Base-by-base conservation (phyloP, 345 rosid species). In the Noccaea bulbosa region DNA sequence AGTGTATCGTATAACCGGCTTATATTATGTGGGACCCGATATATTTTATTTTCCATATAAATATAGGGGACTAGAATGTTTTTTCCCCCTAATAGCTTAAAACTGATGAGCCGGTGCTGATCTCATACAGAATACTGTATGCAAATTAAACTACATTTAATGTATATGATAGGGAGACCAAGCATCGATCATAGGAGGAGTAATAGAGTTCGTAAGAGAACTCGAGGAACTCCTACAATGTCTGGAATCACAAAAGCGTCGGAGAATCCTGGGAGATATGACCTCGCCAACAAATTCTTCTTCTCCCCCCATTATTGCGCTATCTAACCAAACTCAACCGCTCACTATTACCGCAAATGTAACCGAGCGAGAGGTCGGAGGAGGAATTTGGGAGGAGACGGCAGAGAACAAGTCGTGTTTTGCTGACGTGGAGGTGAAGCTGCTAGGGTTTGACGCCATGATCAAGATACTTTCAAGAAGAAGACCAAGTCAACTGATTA, bases 121-220 rank as follows among this genome's bases (percentile, higher is more conserved):
- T 20, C 22, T 20, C 22, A 20, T 20, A n/a, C n/a, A n/a, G n/a
- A n/a, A n/a, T n/a, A 20, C 22, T 20, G 1, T 20, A 20, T 20
- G 22, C 22, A 20, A 52, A 66, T 30, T 27, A 66, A 12, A n/a
- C 5, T 7, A 7, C 22, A 22, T 11, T 7, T 6, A 1, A 60
- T 62, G 53, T 62, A 39, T 9, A 8, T 33, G 3, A 27, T 71
- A 89, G 96, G 96, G 96, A 74, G 99, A 94, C 75, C 99, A 91
- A 84, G 98, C 99, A 2, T 94, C 98, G 0, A 91, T 89, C 7
- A 85, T 94, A 8, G 98, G 99, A 4, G 98, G 99, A 27, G 98
- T 90, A 5, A 91, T 94, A 8, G 96, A 91, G 75, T 94, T 89
- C 47, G 96, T 94, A 68, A 88, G 92, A 62, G 99, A 94, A 62